Evolutionary conservation across 805 yeast genomes (phyloP), one percentile per base, ranked within the genome.

Genomic region (Phaffomyces opuntiae): DNA sequence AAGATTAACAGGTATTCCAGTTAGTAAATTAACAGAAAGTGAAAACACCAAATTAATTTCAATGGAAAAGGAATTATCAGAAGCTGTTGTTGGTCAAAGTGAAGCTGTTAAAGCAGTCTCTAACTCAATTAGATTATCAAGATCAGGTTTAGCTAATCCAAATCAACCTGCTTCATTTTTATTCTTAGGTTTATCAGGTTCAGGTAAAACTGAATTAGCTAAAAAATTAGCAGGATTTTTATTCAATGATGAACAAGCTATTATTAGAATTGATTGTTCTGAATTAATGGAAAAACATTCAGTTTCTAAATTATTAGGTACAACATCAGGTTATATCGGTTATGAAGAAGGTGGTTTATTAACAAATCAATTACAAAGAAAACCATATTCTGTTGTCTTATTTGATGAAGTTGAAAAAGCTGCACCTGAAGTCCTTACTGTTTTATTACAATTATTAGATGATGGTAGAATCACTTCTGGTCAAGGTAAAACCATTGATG

Each of bases 331-430:
- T 58, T 85, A 86, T 57, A 85, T 93, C 56, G 99, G 99, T 36
- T 95, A 86, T 65, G 97, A 90, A 63, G 96, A 93, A 65, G 99
- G 99, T 64, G 99, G 99, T 53, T 78, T 91, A 56, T 75, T 93
- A 54, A 93, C 99, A 7, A 95, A 93, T 59, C 96, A 93, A 53
- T 74, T 93, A 46, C 76, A 87, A 50, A 78, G 96, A 60, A 83
- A 84, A 50, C 99, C 99, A 46, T 93, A 93, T 69, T 87, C 97
- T 7, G 99, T 93, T n/a, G 75, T 93, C 36, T 73, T 93, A 50
- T 93, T 93, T 61, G 99, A 93, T 68, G 99, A 93, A 70, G 96
- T 93, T 46, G 99, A 93, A 63, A 93, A 93, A 68, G 99, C 99
- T 16, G 96, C 96, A 7, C 99, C 99, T 1, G 98, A 91, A 64